Percentiles rank a stretch among this genome's conserved stretches.
These are phyloP conservation scores for Coleophoma cylindrospora DNA, from an alignment of 2,329 filamentous ascomycete genomes.

Conservation along the genomic window DNA sequence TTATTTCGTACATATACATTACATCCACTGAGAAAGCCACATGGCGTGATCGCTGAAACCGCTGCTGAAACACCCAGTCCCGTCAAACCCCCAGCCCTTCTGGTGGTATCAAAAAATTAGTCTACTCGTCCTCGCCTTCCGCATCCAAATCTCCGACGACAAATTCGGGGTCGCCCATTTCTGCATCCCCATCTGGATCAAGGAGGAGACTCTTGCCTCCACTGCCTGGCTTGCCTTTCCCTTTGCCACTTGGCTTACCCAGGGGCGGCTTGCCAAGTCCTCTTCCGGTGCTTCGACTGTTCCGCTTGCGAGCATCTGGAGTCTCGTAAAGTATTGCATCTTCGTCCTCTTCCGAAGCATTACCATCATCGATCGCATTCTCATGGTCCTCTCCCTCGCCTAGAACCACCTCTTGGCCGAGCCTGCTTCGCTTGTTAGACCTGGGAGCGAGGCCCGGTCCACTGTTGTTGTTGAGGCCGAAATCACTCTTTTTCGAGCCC, in stretches of 20 bases:
- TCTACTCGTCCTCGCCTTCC: slow-evolving; percentile 9
- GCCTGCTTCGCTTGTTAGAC: slow-evolving; percentile 21
- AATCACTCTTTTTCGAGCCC: slow-evolving; percentile 63
- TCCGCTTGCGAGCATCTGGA: slow-evolving; percentile 6
- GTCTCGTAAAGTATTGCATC: slow-evolving; percentile 12
- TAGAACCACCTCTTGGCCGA: slow-evolving; percentile 25
- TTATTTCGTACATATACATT: too few species aligned
- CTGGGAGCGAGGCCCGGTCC: slow-evolving; percentile 58
- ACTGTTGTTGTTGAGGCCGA: slow-evolving; percentile 58
- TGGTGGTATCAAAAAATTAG: background rate
- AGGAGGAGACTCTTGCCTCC: slow-evolving; percentile 1
- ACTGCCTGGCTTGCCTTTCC: background rate
- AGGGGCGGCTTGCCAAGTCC: slow-evolving; percentile 3
- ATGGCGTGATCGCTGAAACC: too few species aligned
- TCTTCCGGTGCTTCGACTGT: slow-evolving; percentile 10
- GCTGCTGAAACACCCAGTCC: too few species aligned
- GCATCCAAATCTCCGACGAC: slow-evolving; percentile 8
- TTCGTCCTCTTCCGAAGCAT: slow-evolving; percentile 10
- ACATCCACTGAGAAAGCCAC: too few species aligned
- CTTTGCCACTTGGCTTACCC: slow-evolving; percentile 2
- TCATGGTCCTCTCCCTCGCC: slow-evolving; percentile 19
- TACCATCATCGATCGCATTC: slow-evolving; percentile 12
- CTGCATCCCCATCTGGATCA: slow-evolving; percentile 7
- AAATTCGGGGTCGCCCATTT: slow-evolving; percentile 21
- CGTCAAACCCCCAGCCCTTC: too few species aligned